Conservation (phyloP, 306 rosid genomes). For the Hippophae gyantsensis region DNA sequence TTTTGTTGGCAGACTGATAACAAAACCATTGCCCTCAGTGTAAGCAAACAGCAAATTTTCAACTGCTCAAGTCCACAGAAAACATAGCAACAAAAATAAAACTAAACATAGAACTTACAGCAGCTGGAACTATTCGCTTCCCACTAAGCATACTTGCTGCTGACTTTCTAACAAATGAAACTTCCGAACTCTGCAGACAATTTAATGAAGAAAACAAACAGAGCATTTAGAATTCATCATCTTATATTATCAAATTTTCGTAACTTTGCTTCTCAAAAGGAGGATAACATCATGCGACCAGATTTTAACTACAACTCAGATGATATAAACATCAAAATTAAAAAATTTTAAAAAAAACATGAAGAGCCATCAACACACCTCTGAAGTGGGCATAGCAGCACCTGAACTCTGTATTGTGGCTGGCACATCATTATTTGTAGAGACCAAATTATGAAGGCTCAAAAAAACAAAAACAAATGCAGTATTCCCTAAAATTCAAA, state of each 20-base stretch:
- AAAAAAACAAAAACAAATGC: neutral
- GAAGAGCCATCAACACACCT: conserved; percentile 28
- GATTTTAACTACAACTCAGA: neutral
- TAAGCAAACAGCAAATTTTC: conserved; percentile 6
- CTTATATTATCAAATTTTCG: neutral
- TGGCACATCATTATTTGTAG: conserved; percentile 31
- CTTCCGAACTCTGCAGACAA: conserved; percentile 47
- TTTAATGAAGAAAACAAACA: neutral
- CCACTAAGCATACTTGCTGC: conserved; percentile 99
- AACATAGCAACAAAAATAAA: neutral
- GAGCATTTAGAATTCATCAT: neutral
- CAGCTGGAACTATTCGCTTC: conserved; percentile 80
- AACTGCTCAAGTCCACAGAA: neutral
- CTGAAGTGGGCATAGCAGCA: conserved; percentile 38
- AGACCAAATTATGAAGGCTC: conserved; percentile 8
- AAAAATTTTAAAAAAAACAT: neutral
- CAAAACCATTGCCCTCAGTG: conserved; percentile 16
- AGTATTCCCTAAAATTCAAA: conserved; percentile 8
- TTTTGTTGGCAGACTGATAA: conserved; percentile 56
- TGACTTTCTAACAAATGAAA: conserved; percentile 62
- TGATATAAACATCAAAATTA: neutral
- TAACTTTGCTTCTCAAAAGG: neutral
- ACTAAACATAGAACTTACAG: conserved; percentile 43
- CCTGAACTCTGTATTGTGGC: conserved; percentile 58
- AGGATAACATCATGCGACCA: neutral